phyloP scores from a whole-genome alignment of 2,329 filamentous ascomycete genomes.

The Geosmithia morbida region DNA sequence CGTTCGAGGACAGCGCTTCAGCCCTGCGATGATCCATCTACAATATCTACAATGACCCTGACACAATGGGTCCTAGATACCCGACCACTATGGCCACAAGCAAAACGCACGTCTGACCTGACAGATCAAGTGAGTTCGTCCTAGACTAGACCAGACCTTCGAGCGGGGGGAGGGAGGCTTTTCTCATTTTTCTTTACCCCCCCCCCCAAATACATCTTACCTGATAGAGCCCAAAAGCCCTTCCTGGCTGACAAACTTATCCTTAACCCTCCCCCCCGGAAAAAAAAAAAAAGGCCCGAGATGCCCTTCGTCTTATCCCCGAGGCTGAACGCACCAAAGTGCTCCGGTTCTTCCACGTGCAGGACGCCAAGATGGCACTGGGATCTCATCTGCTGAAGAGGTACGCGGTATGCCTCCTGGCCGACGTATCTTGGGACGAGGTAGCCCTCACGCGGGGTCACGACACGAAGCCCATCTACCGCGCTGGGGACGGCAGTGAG shows the following conservation, averaged over 20 bases:
- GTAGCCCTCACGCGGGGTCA: slow-evolving; percentile 41
- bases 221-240: too few relatives aligned
- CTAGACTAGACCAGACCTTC: too few relatives aligned
- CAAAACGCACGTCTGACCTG: slow-evolving; percentile 31
- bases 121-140: slow-evolving; percentile 28
- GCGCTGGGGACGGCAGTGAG: slow-evolving; percentile 30
- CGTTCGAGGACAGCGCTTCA: too few relatives aligned
- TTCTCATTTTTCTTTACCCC: too few relatives aligned
- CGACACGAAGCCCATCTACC: slow-evolving; percentile 37
- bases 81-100: slow-evolving; percentile 39
- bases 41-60: slow-evolving; percentile 16
- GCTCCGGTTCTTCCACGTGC: slow-evolving; percentile 48
- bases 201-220: too few relatives aligned
- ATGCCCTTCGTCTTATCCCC: slow-evolving; percentile 36
- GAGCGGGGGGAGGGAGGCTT: too few relatives aligned
- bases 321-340: slow-evolving; percentile 40
- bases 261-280: neutral
- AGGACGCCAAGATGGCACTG: slow-evolving; percentile 62
- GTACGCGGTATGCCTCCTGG: slow-evolving; percentile 45
- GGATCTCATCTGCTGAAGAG: slow-evolving; percentile 63
- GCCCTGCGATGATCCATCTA: too few relatives aligned
- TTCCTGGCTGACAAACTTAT: too few relatives aligned
- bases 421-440: slow-evolving; percentile 43
- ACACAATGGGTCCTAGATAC: slow-evolving; percentile 52
- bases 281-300: slow-evolving; percentile 27